These are phyloP conservation scores for Exophiala spinifera DNA, from an alignment of 2,329 filamentous ascomycete genomes.

Conservation along the genomic window DNA sequence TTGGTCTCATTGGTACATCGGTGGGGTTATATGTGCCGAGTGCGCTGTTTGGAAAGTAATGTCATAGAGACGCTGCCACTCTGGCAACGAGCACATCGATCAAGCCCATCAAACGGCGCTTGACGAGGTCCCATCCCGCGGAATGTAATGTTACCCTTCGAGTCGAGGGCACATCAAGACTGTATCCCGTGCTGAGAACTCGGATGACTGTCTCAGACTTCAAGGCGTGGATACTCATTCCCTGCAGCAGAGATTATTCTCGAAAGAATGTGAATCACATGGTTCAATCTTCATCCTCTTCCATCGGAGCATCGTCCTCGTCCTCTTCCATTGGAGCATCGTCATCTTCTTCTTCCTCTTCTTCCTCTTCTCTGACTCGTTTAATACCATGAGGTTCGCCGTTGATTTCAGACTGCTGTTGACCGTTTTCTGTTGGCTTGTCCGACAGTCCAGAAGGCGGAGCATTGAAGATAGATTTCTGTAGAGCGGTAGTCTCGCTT, in stretches of 20 bases:
- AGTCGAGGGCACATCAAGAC: no score
- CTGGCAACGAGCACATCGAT: not conserved
- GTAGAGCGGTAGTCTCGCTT: conserved; percentile 67
- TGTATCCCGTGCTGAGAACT: no score
- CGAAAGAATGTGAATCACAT: not conserved
- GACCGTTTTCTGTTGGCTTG: conserved; percentile 46
- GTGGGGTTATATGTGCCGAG: conserved; percentile 76
- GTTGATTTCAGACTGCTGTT: conserved; percentile 51
- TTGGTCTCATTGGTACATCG: conserved; percentile 78
- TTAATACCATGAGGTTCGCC: conserved; percentile 60
- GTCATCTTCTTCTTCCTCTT: conserved; percentile 57
- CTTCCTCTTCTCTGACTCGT: conserved; percentile 67
- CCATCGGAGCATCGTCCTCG: conserved; percentile 61
- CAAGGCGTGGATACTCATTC: no score
- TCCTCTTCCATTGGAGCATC: conserved; percentile 59
- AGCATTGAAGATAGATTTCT: conserved; percentile 77
- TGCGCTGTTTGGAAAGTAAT: conserved; percentile 50
- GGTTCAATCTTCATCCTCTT: conserved; percentile 66
- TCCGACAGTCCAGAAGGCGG: conserved; percentile 45
- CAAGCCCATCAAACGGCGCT: not conserved
- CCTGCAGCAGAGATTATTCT: not conserved
- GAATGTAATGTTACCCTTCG: no score
- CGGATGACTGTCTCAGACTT: no score
- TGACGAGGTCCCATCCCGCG: not conserved
- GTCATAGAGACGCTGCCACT: not conserved